Conservation (phyloP, 306 rosid genomes). For the Castanea sativa region DNA sequence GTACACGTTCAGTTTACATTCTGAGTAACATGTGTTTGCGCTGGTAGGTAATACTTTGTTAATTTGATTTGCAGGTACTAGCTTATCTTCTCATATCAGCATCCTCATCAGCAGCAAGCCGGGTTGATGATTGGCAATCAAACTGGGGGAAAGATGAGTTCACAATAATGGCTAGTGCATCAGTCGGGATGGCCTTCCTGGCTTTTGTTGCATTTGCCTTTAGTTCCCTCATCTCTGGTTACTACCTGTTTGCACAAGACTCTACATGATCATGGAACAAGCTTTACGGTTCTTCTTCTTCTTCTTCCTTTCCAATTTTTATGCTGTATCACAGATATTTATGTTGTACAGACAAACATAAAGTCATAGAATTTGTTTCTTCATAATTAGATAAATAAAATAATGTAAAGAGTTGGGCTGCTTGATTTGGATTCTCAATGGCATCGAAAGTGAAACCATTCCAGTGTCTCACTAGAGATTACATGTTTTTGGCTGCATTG, state of each 20-base stretch:
- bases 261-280: constrained; percentile 26
- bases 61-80: constrained; percentile 48
- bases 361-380: neutral
- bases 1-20: neutral
- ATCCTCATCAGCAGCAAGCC: constrained; percentile 88
- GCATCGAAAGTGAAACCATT: neutral
- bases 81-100: constrained; percentile 95
- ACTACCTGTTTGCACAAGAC: constrained; percentile 60
- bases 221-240: constrained; percentile 87
- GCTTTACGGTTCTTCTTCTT: neutral
- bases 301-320: neutral
- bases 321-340: neutral
- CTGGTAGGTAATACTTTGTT: neutral
- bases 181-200: constrained; percentile 75
- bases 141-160: constrained; percentile 99
- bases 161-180: constrained; percentile 91
- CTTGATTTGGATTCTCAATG: neutral
- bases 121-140: constrained; percentile 92
- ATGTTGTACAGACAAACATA: neutral
- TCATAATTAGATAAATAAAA: neutral
- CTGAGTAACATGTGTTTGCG: neutral
- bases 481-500: too few species aligned
- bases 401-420: neutral
- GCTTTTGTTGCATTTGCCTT: constrained; percentile 87
- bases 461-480: neutral